Base-by-base conservation (phyloP, 2,329 filamentous ascomycete species). In the Akanthomyces lecanii region DNA sequence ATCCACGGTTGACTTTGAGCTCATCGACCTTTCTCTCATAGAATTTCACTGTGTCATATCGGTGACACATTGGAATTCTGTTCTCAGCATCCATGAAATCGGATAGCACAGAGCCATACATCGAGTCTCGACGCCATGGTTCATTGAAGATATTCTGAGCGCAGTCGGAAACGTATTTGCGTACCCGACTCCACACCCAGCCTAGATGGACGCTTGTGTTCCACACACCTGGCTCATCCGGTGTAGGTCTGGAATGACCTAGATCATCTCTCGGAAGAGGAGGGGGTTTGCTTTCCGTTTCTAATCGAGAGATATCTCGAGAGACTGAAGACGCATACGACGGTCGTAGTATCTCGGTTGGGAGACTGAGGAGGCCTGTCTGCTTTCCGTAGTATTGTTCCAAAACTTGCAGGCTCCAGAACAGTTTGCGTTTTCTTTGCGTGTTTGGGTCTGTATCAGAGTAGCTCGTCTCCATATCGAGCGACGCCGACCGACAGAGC, bases 1-100 rank as follows among this genome's bases (percentile, higher is more conserved):
- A 83, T 60, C 78, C 76, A 3, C 77, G 73, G 59, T 80, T 78
- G 12, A 72, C 65, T 62, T 73, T 73, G 12, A 83, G 61, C 54
- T 82, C 81, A 4, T 81, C 77, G 0, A 77, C 68, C 36, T 77
- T 77, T 42, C 80, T 78, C 63, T 82, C 77, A 52, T 81, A 82
- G 51, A 83, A 83, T 58, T 80, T 81, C 65, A 81, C 80, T 0
- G 78, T 77, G 68, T 83, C 80, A 64, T 82, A 83, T 12, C 81
- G 77, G 66, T 82, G 81, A 61, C 78, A 82, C 65, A 80, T 79
- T 5, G 80, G 77, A 38, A 78, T 78, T 21, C 75, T 69, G 66
- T 79, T 81, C 67, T 82, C 80, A 3, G 78, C 77, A 67, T 82
- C 81, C 66, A 81, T 81, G 8, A 83, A 77, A 65, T 82, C 79